These are phyloP conservation scores for Diphasiastrum complanatum DNA, from an alignment of 83 land plant species.

Conservation along the genomic window DNA sequence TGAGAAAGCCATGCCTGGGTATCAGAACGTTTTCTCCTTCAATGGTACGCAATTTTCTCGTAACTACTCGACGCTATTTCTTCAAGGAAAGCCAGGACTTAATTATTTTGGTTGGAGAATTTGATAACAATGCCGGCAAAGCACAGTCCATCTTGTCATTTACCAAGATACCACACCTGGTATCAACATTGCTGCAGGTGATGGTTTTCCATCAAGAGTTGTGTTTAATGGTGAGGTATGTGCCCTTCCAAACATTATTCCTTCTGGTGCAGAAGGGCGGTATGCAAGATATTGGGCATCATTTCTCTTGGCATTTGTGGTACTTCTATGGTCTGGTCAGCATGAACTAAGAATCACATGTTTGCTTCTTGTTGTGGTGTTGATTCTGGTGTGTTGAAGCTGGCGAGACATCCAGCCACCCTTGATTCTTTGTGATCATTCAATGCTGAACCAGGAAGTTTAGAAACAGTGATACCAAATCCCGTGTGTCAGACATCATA, in stretches of 20 bases:
- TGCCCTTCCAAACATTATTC: slow-evolving; percentile 41
- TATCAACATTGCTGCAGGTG: background rate
- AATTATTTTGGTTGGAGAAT: slow-evolving; percentile 37
- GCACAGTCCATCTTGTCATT: slow-evolving; percentile 1
- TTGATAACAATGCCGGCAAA: slow-evolving; percentile 1
- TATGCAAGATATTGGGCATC: too few species aligned
- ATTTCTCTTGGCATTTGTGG: too few species aligned
- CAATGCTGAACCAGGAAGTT: too few species aligned
- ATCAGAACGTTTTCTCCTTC: slow-evolving; percentile 67
- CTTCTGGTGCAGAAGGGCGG: too few species aligned
- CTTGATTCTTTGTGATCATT: too few species aligned
- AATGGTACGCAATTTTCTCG: slow-evolving; percentile 47
- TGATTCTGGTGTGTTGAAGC: too few species aligned
- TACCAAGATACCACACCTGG: slow-evolving; percentile 19
- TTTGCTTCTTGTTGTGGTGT: too few species aligned
- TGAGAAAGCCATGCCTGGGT: slow-evolving; percentile 46
- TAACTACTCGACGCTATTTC: slow-evolving; percentile 43
- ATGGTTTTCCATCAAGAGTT: slow-evolving; percentile 11
- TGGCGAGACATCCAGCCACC: too few species aligned
- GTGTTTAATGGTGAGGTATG: slow-evolving; percentile 11
- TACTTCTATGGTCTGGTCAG: too few species aligned
- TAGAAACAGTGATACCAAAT: too few species aligned
- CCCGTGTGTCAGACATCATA: too few species aligned
- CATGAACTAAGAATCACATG: too few species aligned
- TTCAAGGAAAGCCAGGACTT: slow-evolving; percentile 58